Base-by-base conservation (phyloP, 1,284 basidiomycete species). In the Trametes versicolor region DNA sequence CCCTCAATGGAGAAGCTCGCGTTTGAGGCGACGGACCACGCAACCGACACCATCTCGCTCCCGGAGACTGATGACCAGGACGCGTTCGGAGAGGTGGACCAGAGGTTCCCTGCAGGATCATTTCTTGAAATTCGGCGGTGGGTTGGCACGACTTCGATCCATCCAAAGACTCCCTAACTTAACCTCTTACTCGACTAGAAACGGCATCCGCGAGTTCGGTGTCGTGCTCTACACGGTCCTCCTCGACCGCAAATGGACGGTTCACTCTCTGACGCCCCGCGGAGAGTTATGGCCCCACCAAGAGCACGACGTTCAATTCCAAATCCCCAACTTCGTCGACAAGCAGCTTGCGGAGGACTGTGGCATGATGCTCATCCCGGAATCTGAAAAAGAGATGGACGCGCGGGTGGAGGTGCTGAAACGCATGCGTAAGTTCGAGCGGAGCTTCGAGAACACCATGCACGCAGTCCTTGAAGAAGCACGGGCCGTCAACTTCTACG, bases 81-180 rank as follows among this genome's bases (percentile, higher is more conserved):
- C 17, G 34, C 41, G 36, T 23, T 57, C 57, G 23, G 21, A 10
- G 60, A 50, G 17, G n/a, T 58, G 7, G 25, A 17, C 19, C 17
- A 51, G 50, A 52, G 55, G 5, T 56, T 73, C 17, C 56, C 58
- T 48, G 81, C 81, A 2, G 90, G 89, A 0, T 81, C 87, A 19
- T 86, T 89, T 58, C 78, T 91, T 32, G 89, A 91, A 69, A 72
- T 88, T 37, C 81, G 89, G 66, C 83, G 83, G 90, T 88, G 69
- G 62, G 83, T 76, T 19, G 13, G 34, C 3, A 4, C 45, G 48
- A 21, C 41, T 21, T 17, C 37, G 13, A 19, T 32, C 17, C 13
- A 12, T n/a, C 15, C 50, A 4, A 21, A 4, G 17, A 7, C 43
- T 39, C 13, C 45, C 25, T 32, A 36, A 65, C 48, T 45, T 27